Conservation (phyloP, 1,284 basidiomycete species). For the Trametes versicolor region DNA sequence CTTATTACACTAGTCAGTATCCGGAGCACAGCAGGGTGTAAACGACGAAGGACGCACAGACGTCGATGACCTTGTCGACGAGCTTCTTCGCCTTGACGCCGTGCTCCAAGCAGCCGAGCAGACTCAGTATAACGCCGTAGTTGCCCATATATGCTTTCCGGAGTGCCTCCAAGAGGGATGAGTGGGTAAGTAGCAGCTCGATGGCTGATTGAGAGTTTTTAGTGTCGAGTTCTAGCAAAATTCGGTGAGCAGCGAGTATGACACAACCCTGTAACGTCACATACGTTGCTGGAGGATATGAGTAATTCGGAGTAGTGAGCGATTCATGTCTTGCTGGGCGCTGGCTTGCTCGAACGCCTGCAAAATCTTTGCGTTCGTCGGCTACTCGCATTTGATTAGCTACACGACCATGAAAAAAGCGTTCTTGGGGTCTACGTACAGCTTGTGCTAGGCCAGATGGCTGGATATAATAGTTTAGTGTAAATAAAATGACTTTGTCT, state of each 20-base stretch:
- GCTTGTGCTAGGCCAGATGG: constrained; percentile 19
- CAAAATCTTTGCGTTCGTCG: constrained; percentile 64
- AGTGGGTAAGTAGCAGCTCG: constrained; percentile 83
- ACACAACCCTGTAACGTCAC: constrained; percentile 28
- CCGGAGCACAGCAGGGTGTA: not conserved
- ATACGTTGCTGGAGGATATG: constrained; percentile 84
- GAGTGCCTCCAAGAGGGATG: constrained; percentile 84
- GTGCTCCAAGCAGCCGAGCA: constrained; percentile 89
- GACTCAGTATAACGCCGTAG: constrained; percentile 89
- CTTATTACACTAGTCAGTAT: constrained; percentile 44
- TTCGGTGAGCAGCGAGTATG: not conserved
- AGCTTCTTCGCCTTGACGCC: constrained; percentile 85
- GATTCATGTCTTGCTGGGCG: constrained; percentile 87
- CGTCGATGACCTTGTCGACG: constrained; percentile 90
- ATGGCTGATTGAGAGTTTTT: constrained; percentile 80
- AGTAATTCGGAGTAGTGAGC: constrained; percentile 85
- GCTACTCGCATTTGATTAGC: constrained; percentile 42
- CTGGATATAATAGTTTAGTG: constrained; percentile 10
- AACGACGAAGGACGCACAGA: constrained; percentile 64
- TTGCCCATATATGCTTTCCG: constrained; percentile 90
- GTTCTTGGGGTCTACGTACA: not conserved
- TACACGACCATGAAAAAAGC: too few species aligned
- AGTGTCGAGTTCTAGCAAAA: constrained; percentile 60
- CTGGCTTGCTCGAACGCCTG: constrained; percentile 80
- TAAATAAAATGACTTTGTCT: too few species aligned